A percentile compares a stretch with the other conserved stretches of the same genome.
These are phyloP conservation scores for Thyridium curvatum DNA, from an alignment of 2,329 filamentous ascomycete genomes.

Conservation along the genomic window DNA sequence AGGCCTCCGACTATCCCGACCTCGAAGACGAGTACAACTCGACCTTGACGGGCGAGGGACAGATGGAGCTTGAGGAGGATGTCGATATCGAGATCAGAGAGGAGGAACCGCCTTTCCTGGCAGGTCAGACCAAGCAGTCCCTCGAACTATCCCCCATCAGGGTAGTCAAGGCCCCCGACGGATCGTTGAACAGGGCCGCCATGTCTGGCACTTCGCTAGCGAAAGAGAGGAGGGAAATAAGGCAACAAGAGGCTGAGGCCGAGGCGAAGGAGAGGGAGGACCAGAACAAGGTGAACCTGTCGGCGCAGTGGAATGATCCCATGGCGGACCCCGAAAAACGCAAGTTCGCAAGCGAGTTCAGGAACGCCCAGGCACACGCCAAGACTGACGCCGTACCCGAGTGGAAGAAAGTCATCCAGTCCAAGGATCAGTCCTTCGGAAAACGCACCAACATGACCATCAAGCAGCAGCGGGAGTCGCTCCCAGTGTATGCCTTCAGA, in stretches of 20 bases:
- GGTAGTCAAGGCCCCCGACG: slow-evolving; percentile 94
- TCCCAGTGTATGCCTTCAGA: slow-evolving; percentile 87
- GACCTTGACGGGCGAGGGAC: slow-evolving; percentile 76
- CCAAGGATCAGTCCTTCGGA: slow-evolving; percentile 73
- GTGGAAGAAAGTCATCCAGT: slow-evolving; percentile 82
- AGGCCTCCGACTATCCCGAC: slow-evolving; percentile 89
- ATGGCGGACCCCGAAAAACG: slow-evolving; percentile 83
- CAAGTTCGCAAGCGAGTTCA: slow-evolving; percentile 83
- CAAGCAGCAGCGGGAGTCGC: slow-evolving; percentile 83
- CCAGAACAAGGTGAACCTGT: slow-evolving; percentile 74
- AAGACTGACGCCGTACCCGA: slow-evolving; percentile 68
- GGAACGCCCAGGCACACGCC: slow-evolving; percentile 55
- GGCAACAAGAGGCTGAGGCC: slow-evolving; percentile 80
- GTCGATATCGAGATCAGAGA: slow-evolving; percentile 95
- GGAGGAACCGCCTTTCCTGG: slow-evolving; percentile 92
- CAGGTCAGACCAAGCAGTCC: slow-evolving; percentile 93
- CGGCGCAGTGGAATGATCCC: slow-evolving; percentile 92
- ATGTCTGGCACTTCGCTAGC: slow-evolving; percentile 87
- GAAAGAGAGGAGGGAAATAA: slow-evolving; percentile 82
- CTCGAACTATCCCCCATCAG: slow-evolving; percentile 91
- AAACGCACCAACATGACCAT: slow-evolving; percentile 88
- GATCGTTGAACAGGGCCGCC: slow-evolving; percentile 93
- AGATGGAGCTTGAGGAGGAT: slow-evolving; percentile 90
- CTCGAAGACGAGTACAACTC: slow-evolving; percentile 91
- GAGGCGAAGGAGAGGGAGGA: slow-evolving; percentile 70